Percentiles rank a stretch among this genome's conserved stretches.
Evolutionary conservation across 2,329 filamentous ascomycete genomes (phyloP).

Genomic region (Lachnellula hyalina): DNA sequence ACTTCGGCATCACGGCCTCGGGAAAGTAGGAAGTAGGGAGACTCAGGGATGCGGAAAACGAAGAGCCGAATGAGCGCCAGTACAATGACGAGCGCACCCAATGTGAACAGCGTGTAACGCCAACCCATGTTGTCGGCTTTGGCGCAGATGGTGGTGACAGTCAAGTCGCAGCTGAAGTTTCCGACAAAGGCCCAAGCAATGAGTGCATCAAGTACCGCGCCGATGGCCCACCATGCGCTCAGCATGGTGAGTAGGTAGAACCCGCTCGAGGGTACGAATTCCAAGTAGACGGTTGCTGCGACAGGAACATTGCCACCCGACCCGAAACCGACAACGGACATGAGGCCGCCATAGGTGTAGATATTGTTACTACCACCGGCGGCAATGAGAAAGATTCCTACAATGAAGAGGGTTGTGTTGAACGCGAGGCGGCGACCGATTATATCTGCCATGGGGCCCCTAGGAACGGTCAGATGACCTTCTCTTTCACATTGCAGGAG

Average conservation of each 20-base stretch:
- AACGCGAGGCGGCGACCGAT: constrained; percentile 63
- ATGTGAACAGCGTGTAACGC: constrained; percentile 45
- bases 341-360: too few relatives aligned
- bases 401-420: constrained; percentile 60
- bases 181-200: constrained; percentile 25
- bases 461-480: too few relatives aligned
- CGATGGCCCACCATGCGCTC: constrained; percentile 49
- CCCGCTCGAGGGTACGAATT: constrained; percentile 50
- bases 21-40: constrained; percentile 1
- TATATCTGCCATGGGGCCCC: constrained; percentile 53
- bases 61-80: constrained; percentile 33
- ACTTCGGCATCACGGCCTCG: constrained; percentile 1
- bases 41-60: constrained; percentile 22
- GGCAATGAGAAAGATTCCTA: constrained; percentile 55
- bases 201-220: constrained; percentile 27
- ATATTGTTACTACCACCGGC: constrained; percentile 47
- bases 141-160: constrained; percentile 31
- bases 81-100: constrained; percentile 40
- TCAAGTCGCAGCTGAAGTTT: constrained; percentile 30
- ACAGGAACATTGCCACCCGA: constrained; percentile 56
- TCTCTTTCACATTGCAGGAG: too few relatives aligned
- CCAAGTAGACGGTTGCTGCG: constrained; percentile 47
- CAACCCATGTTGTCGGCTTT: constrained; percentile 44
- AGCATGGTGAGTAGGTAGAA: constrained; percentile 63
- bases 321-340: too few relatives aligned